phyloP scores from a whole-genome alignment of 1,284 basidiomycete genomes.

The Coniophora puteana region DNA sequence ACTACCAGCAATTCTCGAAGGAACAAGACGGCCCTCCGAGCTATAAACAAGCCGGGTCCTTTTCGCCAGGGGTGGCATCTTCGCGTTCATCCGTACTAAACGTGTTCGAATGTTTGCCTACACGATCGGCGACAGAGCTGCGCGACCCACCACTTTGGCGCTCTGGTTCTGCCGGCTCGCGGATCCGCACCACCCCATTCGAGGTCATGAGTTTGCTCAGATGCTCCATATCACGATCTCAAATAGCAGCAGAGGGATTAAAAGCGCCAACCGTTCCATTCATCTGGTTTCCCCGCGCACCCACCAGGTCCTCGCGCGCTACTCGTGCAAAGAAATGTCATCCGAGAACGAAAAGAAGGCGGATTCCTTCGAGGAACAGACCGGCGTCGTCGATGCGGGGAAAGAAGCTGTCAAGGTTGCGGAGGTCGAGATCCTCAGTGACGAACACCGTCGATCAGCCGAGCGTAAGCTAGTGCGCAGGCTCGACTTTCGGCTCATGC shows the following conservation, averaged over 20 bases:
- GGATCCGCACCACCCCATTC: neutral
- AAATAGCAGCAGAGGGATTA: too few relatives aligned
- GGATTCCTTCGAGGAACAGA: slow-evolving; percentile 9
- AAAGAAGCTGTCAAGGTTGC: slow-evolving; percentile 5
- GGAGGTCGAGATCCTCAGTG: slow-evolving; percentile 11
- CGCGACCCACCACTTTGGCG: too few relatives aligned
- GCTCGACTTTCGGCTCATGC: slow-evolving; percentile 55
- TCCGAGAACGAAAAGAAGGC: slow-evolving; percentile 7
- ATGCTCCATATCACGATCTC: too few relatives aligned
- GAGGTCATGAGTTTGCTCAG: slow-evolving; percentile 5
- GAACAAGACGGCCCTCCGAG: too few relatives aligned
- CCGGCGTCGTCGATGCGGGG: neutral
- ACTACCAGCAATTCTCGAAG: too few relatives aligned
- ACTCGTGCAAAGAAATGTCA: slow-evolving; percentile 8
- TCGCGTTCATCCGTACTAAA: neutral
- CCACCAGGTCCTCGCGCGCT: neutral
- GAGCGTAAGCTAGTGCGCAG: slow-evolving; percentile 47
- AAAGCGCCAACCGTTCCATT: neutral
- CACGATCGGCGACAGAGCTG: too few relatives aligned
- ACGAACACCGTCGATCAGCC: slow-evolving; percentile 14
- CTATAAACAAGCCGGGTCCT: too few relatives aligned
- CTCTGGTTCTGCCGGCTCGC: too few relatives aligned
- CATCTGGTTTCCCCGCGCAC: neutral
- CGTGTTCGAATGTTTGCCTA: neutral
- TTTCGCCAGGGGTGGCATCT: slow-evolving; percentile 1